Percentiles rank a stretch among this genome's conserved stretches.
These are phyloP conservation scores for Syncephalastrum contaminatum DNA, from an alignment of 371 early-diverging fungal genomes.

Conservation along the genomic window DNA sequence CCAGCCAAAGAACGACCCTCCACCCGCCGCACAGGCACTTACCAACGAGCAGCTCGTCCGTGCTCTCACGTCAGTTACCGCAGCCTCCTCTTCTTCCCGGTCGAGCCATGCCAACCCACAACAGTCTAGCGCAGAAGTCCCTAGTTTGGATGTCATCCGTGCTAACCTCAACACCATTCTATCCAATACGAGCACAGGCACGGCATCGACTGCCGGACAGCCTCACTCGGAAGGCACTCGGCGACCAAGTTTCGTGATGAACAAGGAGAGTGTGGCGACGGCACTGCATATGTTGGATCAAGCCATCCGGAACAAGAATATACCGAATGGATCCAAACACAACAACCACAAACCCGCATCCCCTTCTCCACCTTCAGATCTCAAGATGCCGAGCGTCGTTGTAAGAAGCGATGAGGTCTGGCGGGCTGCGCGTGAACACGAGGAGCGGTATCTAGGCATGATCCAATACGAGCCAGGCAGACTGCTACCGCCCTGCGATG, in stretches of 20 bases:
- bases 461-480: constrained; percentile 48
- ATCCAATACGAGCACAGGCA: no score
- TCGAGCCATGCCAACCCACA: no score
- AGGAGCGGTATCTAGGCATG: constrained; percentile 33
- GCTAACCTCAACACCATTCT: no score
- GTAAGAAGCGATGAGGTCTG: background rate
- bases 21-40: constrained; percentile 12
- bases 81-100: constrained; percentile 2
- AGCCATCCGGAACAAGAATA: constrained; percentile 8
- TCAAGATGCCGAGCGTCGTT: background rate
- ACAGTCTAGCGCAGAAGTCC: no score
- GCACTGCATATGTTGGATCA: constrained; percentile 12
- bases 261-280: constrained; percentile 1
- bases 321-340: background rate
- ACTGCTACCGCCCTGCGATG: constrained; percentile 51
- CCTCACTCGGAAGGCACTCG: no score
- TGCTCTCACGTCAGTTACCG: constrained; percentile 35
- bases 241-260: no score
- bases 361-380: no score
- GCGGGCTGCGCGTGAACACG: background rate
- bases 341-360: background rate
- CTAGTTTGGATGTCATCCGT: no score
- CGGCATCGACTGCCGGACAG: no score
- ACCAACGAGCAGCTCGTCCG: constrained; percentile 41
- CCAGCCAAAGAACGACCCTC: background rate